These are phyloP conservation scores for Calonectria pseudoturangicola DNA, from an alignment of 2,329 filamentous ascomycete genomes.

Conservation along the genomic window DNA sequence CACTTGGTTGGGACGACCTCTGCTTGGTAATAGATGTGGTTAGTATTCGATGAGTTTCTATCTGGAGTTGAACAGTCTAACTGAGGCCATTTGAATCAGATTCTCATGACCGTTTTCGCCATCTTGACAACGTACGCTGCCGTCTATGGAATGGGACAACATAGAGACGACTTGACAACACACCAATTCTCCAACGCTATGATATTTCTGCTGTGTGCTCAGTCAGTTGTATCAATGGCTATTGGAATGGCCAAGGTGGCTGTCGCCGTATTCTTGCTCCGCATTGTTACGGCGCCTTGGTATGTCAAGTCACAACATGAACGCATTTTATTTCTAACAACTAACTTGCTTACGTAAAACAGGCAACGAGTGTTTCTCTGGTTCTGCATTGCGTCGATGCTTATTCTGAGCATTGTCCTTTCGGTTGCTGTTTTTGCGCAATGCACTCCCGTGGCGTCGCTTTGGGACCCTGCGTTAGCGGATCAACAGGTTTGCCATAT, in stretches of 20 bases:
- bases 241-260: constrained; percentile 42
- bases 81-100: neutral
- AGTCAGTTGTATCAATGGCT: constrained; percentile 37
- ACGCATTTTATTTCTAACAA: neutral
- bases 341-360: neutral
- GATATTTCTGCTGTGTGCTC: constrained; percentile 27
- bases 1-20: constrained; percentile 41
- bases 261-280: constrained; percentile 38
- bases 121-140: constrained; percentile 30
- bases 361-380: constrained; percentile 42
- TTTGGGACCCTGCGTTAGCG: constrained; percentile 34
- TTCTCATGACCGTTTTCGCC: constrained; percentile 40
- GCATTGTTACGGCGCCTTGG: constrained; percentile 41
- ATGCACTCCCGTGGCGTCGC: constrained; percentile 39
- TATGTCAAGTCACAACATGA: neutral
- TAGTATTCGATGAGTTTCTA: neutral
- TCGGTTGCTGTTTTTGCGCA: constrained; percentile 37
- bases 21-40: constrained; percentile 35
- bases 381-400: constrained; percentile 41
- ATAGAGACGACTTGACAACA: constrained; percentile 27
- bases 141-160: constrained; percentile 39
- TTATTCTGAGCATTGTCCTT: constrained; percentile 33
- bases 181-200: constrained; percentile 33
- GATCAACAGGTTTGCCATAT: constrained; percentile 37
- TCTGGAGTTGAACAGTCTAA: neutral